phyloP scores from a whole-genome alignment of 192 early-diverging fungal species.

The Coemansia sp. region DNA sequence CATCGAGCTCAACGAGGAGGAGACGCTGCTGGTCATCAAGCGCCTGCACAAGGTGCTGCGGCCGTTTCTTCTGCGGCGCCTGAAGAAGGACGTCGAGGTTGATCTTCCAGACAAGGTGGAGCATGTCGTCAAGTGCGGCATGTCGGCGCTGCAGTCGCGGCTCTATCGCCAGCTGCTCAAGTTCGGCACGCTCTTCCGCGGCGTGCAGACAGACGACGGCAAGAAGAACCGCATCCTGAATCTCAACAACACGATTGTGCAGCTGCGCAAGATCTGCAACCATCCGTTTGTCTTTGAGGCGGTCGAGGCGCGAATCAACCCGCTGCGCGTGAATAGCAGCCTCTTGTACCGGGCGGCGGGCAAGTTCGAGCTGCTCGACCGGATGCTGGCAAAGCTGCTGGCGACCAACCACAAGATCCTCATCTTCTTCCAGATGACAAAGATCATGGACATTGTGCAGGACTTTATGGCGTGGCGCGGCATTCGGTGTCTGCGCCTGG shows the following conservation, averaged over 20 bases:
- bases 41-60: constrained; percentile 96
- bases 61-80: constrained; percentile 92
- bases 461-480: constrained; percentile 83
- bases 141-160: constrained; percentile 82
- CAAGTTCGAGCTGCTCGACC: constrained; percentile 96
- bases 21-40: constrained; percentile 91
- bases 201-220: constrained; percentile 28
- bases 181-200: constrained; percentile 70
- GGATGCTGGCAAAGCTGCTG: constrained; percentile 90
- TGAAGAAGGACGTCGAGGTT: constrained; percentile 98
- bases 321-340: constrained; percentile 65
- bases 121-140: constrained; percentile 86
- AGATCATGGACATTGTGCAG: constrained; percentile 97
- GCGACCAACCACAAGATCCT: constrained; percentile 75
- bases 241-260: constrained; percentile 97
- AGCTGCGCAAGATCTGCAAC: constrained; percentile 97
- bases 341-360: constrained; percentile 82
- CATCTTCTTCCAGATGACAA: constrained; percentile 82
- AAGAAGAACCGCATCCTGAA: constrained; percentile 52
- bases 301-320: constrained; percentile 84
- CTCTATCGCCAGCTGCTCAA: constrained; percentile 87
- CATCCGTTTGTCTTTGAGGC: constrained; percentile 97
- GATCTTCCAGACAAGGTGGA: constrained; percentile 98
- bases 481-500: constrained; percentile 78
- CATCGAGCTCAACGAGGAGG: constrained; percentile 97